A percentile compares a stretch with the other conserved stretches of the same genome.
Conservation (phyloP, 345 rosid genomes). For the Crucihimalaya himalaica region DNA sequence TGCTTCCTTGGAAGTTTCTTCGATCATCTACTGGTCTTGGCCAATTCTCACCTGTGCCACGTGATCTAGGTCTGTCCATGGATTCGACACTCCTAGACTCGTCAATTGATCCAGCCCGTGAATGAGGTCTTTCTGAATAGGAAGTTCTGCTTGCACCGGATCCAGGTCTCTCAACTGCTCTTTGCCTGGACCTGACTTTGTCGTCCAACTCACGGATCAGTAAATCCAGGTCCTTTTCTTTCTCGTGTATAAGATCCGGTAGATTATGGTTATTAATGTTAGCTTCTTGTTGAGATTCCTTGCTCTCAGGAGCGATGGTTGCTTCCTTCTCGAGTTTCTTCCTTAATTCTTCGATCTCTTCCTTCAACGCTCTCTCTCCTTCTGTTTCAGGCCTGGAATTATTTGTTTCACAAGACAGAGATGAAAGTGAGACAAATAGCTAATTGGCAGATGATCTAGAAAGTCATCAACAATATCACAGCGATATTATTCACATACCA, state of each 20-base stretch:
- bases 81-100: conserved; percentile 69
- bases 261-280: conserved; percentile 42
- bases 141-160: conserved; percentile 72
- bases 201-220: conserved; percentile 70
- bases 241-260: conserved; percentile 48
- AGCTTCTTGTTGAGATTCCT: conserved; percentile 46
- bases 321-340: conserved; percentile 51
- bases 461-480: not conserved
- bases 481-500: not conserved
- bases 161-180: conserved; percentile 60
- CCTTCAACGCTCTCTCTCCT: conserved; percentile 71
- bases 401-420: not conserved
- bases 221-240: conserved; percentile 69
- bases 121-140: conserved; percentile 76
- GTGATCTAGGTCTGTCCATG: conserved; percentile 79
- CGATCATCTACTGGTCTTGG: conserved; percentile 67
- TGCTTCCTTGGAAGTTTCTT: conserved; percentile 76
- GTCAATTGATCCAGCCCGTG: conserved; percentile 77
- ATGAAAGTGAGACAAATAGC: conserved; percentile 3
- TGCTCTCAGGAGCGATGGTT: conserved; percentile 34
- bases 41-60: conserved; percentile 72
- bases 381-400: conserved; percentile 82
- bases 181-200: conserved; percentile 79
- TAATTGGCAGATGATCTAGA: conserved; percentile 5
- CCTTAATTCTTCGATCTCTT: conserved; percentile 62